Percentiles rank a stretch among this genome's conserved stretches.
Evolutionary conservation across 1,139 yeast species (phyloP).

Genomic region (Eremothecium coryli): DNA sequence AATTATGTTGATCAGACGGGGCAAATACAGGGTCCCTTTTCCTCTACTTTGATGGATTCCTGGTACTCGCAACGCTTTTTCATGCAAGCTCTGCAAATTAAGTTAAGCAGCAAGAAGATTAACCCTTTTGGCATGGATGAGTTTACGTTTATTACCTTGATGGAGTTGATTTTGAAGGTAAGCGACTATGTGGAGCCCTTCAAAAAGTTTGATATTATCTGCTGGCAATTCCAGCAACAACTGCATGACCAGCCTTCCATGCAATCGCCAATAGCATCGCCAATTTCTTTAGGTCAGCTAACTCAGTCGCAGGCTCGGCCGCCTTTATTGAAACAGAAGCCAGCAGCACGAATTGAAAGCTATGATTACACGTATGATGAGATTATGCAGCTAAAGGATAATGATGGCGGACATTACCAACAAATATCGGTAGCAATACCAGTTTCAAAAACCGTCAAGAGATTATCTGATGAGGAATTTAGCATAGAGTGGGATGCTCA

Average conservation of each 20-base stretch:
- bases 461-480: constrained; percentile 2
- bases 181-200: constrained; percentile 26
- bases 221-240: constrained; percentile 8
- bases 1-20: constrained; percentile 27
- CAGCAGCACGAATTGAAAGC: constrained; percentile 4
- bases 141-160: constrained; percentile 19
- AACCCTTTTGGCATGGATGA: constrained; percentile 26
- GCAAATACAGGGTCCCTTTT: constrained; percentile 30
- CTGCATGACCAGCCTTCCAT: constrained; percentile 1
- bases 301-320: constrained; percentile 2
- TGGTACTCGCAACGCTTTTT: constrained; percentile 29
- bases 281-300: neutral
- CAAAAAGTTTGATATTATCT: constrained; percentile 18
- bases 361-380: constrained; percentile 24
- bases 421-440: constrained; percentile 25
- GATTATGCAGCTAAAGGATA: constrained; percentile 18
- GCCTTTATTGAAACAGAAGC: neutral
- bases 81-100: constrained; percentile 23
- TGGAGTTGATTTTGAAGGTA: constrained; percentile 20
- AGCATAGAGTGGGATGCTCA: constrained; percentile 5
- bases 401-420: constrained; percentile 25
- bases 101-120: neutral
- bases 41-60: constrained; percentile 24
- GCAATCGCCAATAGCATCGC: constrained; percentile 1
- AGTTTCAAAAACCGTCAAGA: constrained; percentile 10